phyloP scores from a whole-genome alignment of 257 asterid genomes.

The Parsonsia alboflavescens region DNA sequence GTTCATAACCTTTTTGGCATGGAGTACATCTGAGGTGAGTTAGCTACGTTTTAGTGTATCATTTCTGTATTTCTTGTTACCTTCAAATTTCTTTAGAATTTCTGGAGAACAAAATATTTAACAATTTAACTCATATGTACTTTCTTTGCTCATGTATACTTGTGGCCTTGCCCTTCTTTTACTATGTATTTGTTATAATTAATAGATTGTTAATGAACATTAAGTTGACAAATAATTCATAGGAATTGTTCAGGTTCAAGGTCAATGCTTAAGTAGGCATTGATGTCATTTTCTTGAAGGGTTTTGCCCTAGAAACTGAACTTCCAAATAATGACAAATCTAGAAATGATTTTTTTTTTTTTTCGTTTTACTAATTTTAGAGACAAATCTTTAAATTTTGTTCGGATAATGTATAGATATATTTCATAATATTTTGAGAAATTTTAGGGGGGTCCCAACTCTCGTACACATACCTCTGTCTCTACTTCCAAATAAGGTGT shows the following conservation, averaged over 20 bases:
- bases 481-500: not conserved
- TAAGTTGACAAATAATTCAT: too few species aligned
- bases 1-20: conserved; percentile 68
- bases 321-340: not conserved
- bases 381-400: too few species aligned
- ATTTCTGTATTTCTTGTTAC: conserved; percentile 4
- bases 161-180: not conserved
- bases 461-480: too few species aligned
- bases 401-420: too few species aligned
- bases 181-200: not conserved
- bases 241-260: not conserved
- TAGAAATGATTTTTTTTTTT: too few species aligned
- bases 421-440: too few species aligned
- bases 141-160: not conserved
- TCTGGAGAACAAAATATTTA: too few species aligned
- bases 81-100: not conserved
- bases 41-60: not conserved
- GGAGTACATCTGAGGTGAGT: conserved; percentile 87
- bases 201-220: not conserved
- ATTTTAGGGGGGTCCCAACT: too few species aligned
- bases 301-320: not conserved
- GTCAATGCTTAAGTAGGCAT: not conserved
- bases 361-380: too few species aligned
- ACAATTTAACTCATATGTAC: not conserved
- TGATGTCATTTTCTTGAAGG: not conserved